Evolutionary conservation across 1,284 basidiomycete species (phyloP).

Genomic region (Trametes polyzona): DNA sequence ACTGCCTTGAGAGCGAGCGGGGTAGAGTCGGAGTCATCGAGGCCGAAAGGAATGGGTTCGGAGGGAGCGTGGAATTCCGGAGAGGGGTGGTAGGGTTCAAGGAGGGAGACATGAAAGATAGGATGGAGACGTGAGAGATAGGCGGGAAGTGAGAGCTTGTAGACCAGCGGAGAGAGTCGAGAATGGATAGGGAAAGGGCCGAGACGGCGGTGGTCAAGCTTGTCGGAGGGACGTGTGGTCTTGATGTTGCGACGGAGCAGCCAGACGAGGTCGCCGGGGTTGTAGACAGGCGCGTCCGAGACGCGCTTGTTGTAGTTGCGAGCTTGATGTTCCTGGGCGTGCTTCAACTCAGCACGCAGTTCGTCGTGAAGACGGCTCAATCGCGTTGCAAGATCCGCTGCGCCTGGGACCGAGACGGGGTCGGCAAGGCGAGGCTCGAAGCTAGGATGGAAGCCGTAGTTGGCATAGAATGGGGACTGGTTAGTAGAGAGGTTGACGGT

Average conservation of each 20-base stretch:
- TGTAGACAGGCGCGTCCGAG: constrained; percentile 31
- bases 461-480: constrained; percentile 45
- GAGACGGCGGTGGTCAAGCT: constrained; percentile 41
- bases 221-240: constrained; percentile 42
- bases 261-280: constrained; percentile 42
- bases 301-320: constrained; percentile 29
- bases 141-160: constrained; percentile 36
- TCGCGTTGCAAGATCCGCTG: constrained; percentile 17
- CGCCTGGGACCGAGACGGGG: background rate
- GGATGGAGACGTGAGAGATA: constrained; percentile 38
- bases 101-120: constrained; percentile 46
- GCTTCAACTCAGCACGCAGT: constrained; percentile 32
- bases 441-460: constrained; percentile 38
- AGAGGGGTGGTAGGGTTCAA: constrained; percentile 39
- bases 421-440: constrained; percentile 33
- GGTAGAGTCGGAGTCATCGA: constrained; percentile 20
- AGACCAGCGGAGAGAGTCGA: constrained; percentile 28
- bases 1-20: constrained; percentile 28
- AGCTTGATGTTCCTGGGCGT: constrained; percentile 33
- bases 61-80: constrained; percentile 29
- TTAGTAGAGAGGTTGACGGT: constrained; percentile 38
- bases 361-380: constrained; percentile 30
- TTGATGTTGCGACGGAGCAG: constrained; percentile 40
- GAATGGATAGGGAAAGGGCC: constrained; percentile 42
- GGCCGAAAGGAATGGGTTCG: constrained; percentile 24